phyloP scores from a whole-genome alignment of 768 basidiomycete genomes.

The Suillus paluster region DNA sequence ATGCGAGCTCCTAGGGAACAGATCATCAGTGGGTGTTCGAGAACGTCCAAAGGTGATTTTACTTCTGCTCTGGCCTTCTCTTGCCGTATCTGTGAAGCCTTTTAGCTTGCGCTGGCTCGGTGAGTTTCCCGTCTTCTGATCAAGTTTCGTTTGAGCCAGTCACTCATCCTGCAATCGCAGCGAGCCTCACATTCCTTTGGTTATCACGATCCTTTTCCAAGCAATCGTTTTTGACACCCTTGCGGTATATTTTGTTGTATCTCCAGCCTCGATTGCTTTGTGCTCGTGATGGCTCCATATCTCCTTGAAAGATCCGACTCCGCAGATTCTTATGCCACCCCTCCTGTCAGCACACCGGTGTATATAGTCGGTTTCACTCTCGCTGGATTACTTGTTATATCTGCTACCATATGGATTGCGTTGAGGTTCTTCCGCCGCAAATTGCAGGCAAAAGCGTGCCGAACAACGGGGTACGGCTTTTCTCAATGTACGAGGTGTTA shows the following conservation, averaged over 20 bases:
- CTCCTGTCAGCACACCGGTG: conserved; percentile 30
- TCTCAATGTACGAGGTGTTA: conserved; percentile 25
- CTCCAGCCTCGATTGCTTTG: conserved; percentile 1
- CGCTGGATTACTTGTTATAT: conserved; percentile 44
- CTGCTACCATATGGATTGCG: conserved; percentile 48
- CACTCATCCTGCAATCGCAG: conserved; percentile 1
- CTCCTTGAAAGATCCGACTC: conserved; percentile 18
- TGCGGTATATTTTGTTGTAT: conserved; percentile 19
- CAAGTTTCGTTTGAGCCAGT: background rate
- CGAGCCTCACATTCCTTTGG: conserved; percentile 1
- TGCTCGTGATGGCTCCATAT: conserved; percentile 23
- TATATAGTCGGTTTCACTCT: conserved; percentile 58
- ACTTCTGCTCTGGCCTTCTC: background rate
- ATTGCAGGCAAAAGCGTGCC: conserved; percentile 38
- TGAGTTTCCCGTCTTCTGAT: background rate
- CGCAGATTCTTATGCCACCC: background rate
- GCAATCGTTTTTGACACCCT: background rate
- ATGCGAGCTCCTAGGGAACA: background rate
- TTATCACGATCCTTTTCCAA: conserved; percentile 2
- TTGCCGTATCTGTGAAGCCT: background rate
- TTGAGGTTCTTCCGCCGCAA: conserved; percentile 48
- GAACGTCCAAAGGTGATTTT: background rate
- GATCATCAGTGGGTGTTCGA: background rate
- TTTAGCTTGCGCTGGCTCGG: conserved; percentile 2
- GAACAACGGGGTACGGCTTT: conserved; percentile 46